These are phyloP conservation scores for Agaricales sp. DNA, from an alignment of 1,284 basidiomycete species.

Conservation along the genomic window DNA sequence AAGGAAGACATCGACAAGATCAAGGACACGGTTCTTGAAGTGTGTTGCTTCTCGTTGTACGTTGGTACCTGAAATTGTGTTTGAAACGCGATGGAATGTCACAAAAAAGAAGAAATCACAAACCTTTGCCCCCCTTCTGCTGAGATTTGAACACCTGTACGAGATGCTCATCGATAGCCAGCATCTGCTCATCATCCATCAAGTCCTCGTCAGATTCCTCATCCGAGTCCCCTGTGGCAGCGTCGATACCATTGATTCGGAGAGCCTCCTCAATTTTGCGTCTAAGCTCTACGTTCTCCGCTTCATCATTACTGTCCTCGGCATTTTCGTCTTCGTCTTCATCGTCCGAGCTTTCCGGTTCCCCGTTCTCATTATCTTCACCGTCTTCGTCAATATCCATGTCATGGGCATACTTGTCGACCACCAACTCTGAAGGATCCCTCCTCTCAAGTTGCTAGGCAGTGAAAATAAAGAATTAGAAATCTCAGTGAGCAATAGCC, in stretches of 20 bases:
- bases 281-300: slow-evolving; percentile 61
- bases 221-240: slow-evolving; percentile 36
- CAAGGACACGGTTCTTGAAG: slow-evolving; percentile 92
- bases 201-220: slow-evolving; percentile 53
- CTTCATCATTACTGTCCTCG: slow-evolving; percentile 28
- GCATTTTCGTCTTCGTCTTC: slow-evolving; percentile 24
- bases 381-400: slow-evolving; percentile 26
- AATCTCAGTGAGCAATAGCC: slow-evolving; percentile 3
- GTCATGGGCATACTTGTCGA: slow-evolving; percentile 30
- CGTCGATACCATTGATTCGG: slow-evolving; percentile 60
- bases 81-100: slow-evolving; percentile 5
- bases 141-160: slow-evolving; percentile 80
- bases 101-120: slow-evolving; percentile 12
- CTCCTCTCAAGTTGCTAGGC: slow-evolving; percentile 75
- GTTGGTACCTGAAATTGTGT: slow-evolving; percentile 34
- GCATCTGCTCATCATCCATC: slow-evolving; percentile 97
- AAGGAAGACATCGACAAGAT: slow-evolving; percentile 80
- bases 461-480: slow-evolving; percentile 5
- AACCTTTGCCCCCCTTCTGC: slow-evolving; percentile 57
- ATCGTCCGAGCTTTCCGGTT: slow-evolving; percentile 18
- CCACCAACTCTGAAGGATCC: slow-evolving; percentile 45
- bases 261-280: slow-evolving; percentile 73
- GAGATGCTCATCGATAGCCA: slow-evolving; percentile 89
- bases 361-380: slow-evolving; percentile 40
- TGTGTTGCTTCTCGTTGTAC: slow-evolving; percentile 79